These are phyloP conservation scores for Acanthamoeba sp. DNA, from an alignment of 208 protist genomes.

Conservation along the genomic window DNA sequence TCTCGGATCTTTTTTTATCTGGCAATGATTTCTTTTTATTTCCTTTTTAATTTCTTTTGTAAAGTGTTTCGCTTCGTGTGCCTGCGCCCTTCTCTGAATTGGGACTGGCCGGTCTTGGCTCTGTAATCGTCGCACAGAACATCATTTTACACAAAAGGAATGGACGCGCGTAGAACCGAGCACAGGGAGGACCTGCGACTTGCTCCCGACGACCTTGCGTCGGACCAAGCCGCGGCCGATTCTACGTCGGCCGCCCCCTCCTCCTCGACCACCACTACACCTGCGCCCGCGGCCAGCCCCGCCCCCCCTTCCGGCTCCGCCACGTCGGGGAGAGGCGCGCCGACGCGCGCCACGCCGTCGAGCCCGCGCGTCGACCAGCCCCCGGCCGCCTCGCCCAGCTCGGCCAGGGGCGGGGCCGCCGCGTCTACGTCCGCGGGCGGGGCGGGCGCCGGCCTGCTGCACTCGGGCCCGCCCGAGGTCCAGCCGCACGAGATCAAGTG, in stretches of 20 bases:
- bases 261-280: not conserved
- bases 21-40: not conserved
- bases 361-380: not conserved
- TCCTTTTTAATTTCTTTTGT: not conserved
- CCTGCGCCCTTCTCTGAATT: no score
- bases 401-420: not conserved
- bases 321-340: not conserved
- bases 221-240: not conserved
- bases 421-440: not conserved
- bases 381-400: not conserved
- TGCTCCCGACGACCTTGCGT: not conserved
- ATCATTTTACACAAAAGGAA: not conserved
- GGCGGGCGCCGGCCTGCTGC: not conserved
- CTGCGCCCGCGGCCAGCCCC: not conserved
- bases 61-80: no score
- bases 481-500: constrained; percentile 68
- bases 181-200: not conserved
- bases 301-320: no score
- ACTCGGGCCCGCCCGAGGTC: constrained; percentile 68
- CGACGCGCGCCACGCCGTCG: not conserved
- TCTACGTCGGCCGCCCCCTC: not conserved
- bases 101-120: no score
- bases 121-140: no score
- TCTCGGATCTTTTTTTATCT: not conserved
- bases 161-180: not conserved